Conservation (phyloP, 306 rosid genomes). For the Begonia loranthoides region DNA sequence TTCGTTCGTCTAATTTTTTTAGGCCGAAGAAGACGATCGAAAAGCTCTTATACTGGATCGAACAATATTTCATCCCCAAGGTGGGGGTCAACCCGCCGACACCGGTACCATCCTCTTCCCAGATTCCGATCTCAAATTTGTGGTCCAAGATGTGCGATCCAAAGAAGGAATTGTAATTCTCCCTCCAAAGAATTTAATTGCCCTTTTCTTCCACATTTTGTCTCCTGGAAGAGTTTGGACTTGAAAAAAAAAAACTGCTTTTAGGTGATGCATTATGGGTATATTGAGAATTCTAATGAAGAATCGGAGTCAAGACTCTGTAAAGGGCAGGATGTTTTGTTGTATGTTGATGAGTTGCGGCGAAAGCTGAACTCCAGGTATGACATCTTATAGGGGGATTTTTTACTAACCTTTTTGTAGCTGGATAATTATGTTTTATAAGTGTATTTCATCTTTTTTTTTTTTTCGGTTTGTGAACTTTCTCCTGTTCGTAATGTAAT, state of each 20-base stretch:
- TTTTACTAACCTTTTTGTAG: no score
- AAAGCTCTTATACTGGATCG: slow-evolving; percentile 44
- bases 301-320: slow-evolving; percentile 18
- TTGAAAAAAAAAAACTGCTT: background rate
- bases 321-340: slow-evolving; percentile 32
- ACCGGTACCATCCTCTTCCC: slow-evolving; percentile 28
- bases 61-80: slow-evolving; percentile 73
- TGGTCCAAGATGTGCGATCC: slow-evolving; percentile 53
- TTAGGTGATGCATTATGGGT: slow-evolving; percentile 59
- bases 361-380: slow-evolving; percentile 58
- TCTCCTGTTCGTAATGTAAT: no score
- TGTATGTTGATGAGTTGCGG: slow-evolving; percentile 56
- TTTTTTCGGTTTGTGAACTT: no score
- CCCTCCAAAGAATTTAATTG: background rate
- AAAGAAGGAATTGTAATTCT: slow-evolving; percentile 48
- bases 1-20: background rate
- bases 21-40: slow-evolving; percentile 63
- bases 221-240: no score
- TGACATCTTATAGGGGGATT: background rate
- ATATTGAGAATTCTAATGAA: slow-evolving; percentile 26
- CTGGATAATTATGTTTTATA: no score
- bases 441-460: no score
- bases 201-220: background rate
- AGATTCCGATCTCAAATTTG: slow-evolving; percentile 30
- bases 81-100: slow-evolving; percentile 80